A percentile compares a stretch with the other conserved stretches of the same genome.
These are phyloP conservation scores for Actinomortierella ambigua DNA, from an alignment of 371 early-diverging fungal species.

Conservation along the genomic window DNA sequence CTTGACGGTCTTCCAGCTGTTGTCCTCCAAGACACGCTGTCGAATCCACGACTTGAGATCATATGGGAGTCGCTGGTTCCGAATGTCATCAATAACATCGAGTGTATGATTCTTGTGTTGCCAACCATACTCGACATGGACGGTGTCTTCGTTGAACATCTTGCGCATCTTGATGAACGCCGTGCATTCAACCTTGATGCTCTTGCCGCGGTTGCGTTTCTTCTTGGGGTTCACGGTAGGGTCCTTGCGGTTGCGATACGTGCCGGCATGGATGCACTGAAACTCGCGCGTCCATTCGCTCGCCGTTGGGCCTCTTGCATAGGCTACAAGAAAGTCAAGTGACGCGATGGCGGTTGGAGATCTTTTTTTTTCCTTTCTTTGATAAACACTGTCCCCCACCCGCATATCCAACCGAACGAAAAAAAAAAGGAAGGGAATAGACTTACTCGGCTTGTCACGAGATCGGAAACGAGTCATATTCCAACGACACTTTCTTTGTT, in stretches of 20 bases:
- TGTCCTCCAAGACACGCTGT: slow-evolving; percentile 24
- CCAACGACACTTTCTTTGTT: slow-evolving; percentile 32
- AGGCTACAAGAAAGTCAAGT: slow-evolving; percentile 12
- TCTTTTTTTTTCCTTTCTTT: not conserved
- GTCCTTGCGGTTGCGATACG: slow-evolving; percentile 39
- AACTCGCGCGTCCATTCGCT: slow-evolving; percentile 44
- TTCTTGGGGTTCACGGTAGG: slow-evolving; percentile 40
- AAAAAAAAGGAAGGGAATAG: too few species aligned
- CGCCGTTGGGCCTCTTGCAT: slow-evolving; percentile 41
- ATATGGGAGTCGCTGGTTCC: slow-evolving; percentile 38
- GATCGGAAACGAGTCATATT: slow-evolving; percentile 30
- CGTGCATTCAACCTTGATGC: slow-evolving; percentile 43
- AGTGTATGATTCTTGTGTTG: slow-evolving; percentile 39
- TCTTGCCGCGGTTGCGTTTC: slow-evolving; percentile 38
- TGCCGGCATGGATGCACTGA: slow-evolving; percentile 45
- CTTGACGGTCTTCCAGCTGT: slow-evolving; percentile 40
- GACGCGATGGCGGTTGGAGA: not conserved
- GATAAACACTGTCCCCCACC: not conserved
- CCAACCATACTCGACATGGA: slow-evolving; percentile 39
- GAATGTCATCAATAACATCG: slow-evolving; percentile 41
- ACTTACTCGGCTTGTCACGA: slow-evolving; percentile 39
- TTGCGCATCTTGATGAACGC: slow-evolving; percentile 45
- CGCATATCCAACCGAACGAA: not conserved
- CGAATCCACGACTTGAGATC: slow-evolving; percentile 44
- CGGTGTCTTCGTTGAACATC: slow-evolving; percentile 35